Conservation (phyloP, 2,329 filamentous ascomycete genomes). For the Curvularia hawaiiensis region DNA sequence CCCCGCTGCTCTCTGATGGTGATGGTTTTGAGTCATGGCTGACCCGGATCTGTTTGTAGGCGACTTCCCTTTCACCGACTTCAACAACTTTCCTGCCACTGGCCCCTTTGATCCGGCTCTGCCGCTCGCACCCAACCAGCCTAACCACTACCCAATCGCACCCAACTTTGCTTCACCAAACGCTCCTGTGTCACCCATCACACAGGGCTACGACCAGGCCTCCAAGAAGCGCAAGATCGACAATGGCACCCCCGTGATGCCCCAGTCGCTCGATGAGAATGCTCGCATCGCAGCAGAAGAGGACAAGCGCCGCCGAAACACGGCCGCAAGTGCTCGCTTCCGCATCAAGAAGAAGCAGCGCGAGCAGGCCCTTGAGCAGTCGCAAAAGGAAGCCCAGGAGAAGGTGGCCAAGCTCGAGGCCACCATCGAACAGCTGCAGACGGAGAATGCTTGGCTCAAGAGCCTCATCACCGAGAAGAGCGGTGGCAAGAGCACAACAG, state of each 20-base stretch:
- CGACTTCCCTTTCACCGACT: constrained; percentile 55
- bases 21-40: constrained; percentile 34
- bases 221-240: constrained; percentile 57
- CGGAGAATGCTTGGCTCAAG: constrained; percentile 60
- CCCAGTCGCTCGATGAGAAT: constrained; percentile 51
- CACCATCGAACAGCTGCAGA: constrained; percentile 56
- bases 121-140: constrained; percentile 35
- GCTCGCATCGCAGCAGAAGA: constrained; percentile 56
- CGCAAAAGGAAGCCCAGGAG: constrained; percentile 57
- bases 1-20: constrained; percentile 13
- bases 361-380: constrained; percentile 58
- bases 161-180: constrained; percentile 36
- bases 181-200: constrained; percentile 38
- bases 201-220: constrained; percentile 34
- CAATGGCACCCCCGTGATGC: constrained; percentile 35
- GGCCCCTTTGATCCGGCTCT: constrained; percentile 41
- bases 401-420: constrained; percentile 53
- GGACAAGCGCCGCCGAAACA: constrained; percentile 60
- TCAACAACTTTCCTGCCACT: constrained; percentile 47
- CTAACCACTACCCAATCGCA: constrained; percentile 32
- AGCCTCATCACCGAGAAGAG: constrained; percentile 58
- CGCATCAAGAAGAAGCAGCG: constrained; percentile 62
- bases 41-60: constrained; percentile 46
- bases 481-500: constrained; percentile 41
- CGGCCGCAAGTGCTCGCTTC: constrained; percentile 59